Conservation (phyloP, 768 basidiomycete genomes). For the Boletellus ananas region DNA sequence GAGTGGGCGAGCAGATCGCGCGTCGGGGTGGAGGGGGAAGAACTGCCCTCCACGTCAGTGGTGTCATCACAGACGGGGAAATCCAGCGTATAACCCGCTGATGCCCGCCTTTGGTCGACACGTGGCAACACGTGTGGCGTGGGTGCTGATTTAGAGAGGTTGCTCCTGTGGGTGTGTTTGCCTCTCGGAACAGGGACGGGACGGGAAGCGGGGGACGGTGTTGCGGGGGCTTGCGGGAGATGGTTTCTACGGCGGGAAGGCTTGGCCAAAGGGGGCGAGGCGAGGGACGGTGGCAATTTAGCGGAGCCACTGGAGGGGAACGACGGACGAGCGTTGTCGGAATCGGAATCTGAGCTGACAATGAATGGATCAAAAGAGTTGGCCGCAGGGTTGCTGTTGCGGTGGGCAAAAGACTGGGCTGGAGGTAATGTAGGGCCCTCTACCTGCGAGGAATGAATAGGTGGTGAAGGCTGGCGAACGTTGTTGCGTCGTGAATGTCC, state of each 20-base stretch:
- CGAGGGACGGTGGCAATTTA: constrained; percentile 39
- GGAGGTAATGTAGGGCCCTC: constrained; percentile 41
- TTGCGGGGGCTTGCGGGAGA: constrained; percentile 26
- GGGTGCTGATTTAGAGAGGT: constrained; percentile 53
- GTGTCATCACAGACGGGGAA: constrained; percentile 77
- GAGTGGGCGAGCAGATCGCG: constrained; percentile 34
- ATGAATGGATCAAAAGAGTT: constrained; percentile 49
- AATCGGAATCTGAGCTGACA: constrained; percentile 42
- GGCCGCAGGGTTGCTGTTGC: constrained; percentile 30
- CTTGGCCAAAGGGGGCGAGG: constrained; percentile 50
- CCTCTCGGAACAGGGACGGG: constrained; percentile 49
- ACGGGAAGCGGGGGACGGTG: constrained; percentile 38
- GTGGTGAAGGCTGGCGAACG: constrained; percentile 62
- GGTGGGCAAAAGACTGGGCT: constrained; percentile 25
- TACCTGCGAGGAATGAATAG: constrained; percentile 61
- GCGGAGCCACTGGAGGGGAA: constrained; percentile 18
- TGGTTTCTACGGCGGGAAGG: constrained; percentile 56
- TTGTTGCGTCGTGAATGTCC: constrained; percentile 46
- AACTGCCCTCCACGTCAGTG: constrained; percentile 44
- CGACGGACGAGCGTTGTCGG: constrained; percentile 36
- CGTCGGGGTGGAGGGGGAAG: constrained; percentile 53
- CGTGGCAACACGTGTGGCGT: constrained; percentile 34
- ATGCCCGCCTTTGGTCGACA: constrained; percentile 32
- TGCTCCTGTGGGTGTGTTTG: constrained; percentile 17
- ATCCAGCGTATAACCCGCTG: constrained; percentile 28